Conservation (phyloP, 2,329 filamentous ascomycete genomes). For the Diaporthe helianthi region DNA sequence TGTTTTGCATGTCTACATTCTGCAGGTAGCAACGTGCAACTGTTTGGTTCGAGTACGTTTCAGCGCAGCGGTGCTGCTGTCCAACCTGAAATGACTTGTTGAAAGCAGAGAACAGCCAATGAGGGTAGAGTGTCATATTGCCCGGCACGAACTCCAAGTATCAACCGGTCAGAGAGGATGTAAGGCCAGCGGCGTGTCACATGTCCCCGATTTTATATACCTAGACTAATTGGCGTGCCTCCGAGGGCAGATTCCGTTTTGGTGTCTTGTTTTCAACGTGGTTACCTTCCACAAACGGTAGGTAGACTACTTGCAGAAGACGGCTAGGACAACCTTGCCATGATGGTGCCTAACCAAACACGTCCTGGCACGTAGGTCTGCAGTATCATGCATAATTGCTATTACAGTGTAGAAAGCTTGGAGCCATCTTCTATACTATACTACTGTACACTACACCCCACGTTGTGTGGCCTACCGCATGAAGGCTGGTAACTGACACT, state of each 20-base stretch:
- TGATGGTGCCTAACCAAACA: background rate
- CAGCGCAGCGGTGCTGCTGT: background rate
- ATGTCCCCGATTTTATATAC: background rate
- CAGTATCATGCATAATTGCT: background rate
- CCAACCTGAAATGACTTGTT: constrained; percentile 13
- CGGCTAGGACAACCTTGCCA: constrained; percentile 8
- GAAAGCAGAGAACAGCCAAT: background rate
- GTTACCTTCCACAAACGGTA: constrained; percentile 7
- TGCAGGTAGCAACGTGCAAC: background rate
- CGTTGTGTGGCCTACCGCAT: background rate
- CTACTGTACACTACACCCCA: constrained; percentile 13
- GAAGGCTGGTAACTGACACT: background rate
- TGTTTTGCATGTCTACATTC: background rate
- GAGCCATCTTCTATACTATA: background rate
- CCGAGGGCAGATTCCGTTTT: constrained; percentile 7
- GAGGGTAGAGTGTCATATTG: background rate
- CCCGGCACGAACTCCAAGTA: background rate
- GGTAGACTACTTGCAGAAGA: constrained; percentile 6
- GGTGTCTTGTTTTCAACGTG: background rate
- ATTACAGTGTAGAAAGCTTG: background rate
- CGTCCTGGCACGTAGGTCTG: background rate
- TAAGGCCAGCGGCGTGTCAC: background rate
- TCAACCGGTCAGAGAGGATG: background rate
- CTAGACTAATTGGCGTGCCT: background rate
- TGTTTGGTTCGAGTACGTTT: constrained; percentile 6